Evolutionary conservation across 2,329 filamentous ascomycete genomes (phyloP).

Genomic region (Raffaelea deltoideospora): DNA sequence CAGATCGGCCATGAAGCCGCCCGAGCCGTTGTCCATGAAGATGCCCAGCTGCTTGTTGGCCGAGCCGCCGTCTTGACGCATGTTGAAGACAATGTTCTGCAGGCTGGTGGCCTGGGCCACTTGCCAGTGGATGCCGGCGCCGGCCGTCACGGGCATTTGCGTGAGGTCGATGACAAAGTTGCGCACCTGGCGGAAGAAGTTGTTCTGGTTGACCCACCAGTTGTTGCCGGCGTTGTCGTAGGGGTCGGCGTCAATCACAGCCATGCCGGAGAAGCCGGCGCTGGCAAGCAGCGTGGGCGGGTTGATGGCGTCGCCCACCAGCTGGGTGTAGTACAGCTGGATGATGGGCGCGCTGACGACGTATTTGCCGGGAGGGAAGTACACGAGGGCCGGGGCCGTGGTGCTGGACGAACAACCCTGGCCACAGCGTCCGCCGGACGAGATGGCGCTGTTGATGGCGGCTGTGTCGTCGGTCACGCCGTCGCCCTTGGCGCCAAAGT

Average conservation of each 20-base stretch:
- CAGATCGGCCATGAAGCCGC: slow-evolving; percentile 71
- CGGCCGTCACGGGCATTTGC: slow-evolving; percentile 40
- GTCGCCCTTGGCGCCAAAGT: slow-evolving; percentile 58
- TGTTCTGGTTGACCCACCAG: slow-evolving; percentile 69
- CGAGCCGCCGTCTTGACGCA: slow-evolving; percentile 49
- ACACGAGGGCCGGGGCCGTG: slow-evolving; percentile 70
- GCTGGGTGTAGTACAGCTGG: slow-evolving; percentile 85
- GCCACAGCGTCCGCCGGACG: slow-evolving; percentile 66
- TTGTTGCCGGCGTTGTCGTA: slow-evolving; percentile 56
- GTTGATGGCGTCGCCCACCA: slow-evolving; percentile 64
- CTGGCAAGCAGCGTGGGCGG: slow-evolving; percentile 63
- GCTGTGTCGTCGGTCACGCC: slow-evolving; percentile 65
- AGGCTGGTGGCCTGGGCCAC: slow-evolving; percentile 70
- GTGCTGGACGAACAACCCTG: slow-evolving; percentile 71
- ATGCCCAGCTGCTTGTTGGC: slow-evolving; percentile 60
- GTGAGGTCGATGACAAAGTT: slow-evolving; percentile 71
- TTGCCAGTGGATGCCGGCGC: slow-evolving; percentile 71
- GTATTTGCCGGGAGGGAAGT: slow-evolving; percentile 84
- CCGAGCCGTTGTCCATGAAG: slow-evolving; percentile 75
- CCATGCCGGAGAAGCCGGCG: slow-evolving; percentile 64
- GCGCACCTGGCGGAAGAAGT: slow-evolving; percentile 71
- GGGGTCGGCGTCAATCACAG: slow-evolving; percentile 76
- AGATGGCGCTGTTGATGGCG: slow-evolving; percentile 75
- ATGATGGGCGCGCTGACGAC: slow-evolving; percentile 64
- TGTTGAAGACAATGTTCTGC: slow-evolving; percentile 71